Conservation (phyloP, 1,284 basidiomycete species). For the Somion occarium region DNA sequence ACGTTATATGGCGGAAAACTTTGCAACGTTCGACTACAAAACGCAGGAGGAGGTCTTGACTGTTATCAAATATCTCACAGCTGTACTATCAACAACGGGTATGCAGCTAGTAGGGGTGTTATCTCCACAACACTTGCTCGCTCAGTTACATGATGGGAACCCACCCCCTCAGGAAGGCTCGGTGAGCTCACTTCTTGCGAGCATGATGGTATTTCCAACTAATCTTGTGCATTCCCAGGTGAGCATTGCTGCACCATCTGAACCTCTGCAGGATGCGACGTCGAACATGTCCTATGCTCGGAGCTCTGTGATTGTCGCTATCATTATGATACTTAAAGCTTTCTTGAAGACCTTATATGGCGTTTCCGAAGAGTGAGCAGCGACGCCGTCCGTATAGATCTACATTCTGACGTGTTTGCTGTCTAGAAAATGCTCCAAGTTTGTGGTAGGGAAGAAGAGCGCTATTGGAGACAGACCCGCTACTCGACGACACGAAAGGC, state of each 20-base stretch:
- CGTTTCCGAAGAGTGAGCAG: constrained; percentile 79
- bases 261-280: neutral
- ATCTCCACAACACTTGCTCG: constrained; percentile 65
- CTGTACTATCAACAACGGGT: constrained; percentile 79
- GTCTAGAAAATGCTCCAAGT: constrained; percentile 85
- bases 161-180: no score
- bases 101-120: constrained; percentile 71
- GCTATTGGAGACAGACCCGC: constrained; percentile 80
- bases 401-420: no score
- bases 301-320: constrained; percentile 69
- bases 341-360: constrained; percentile 80
- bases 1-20: constrained; percentile 93
- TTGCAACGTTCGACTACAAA: constrained; percentile 90
- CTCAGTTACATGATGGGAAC: constrained; percentile 44
- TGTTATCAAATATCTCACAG: constrained; percentile 79
- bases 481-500: constrained; percentile 51
- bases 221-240: constrained; percentile 4
- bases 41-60: constrained; percentile 89
- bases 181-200: no score
- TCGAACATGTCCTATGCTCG: constrained; percentile 43
- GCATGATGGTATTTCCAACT: neutral
- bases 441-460: constrained; percentile 81
- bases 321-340: constrained; percentile 81
- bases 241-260: neutral
- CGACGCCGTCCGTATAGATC: no score